Evolutionary conservation across 176 grass and related monocot genomes (phyloP).

Genomic region (Bromus sterilis): DNA sequence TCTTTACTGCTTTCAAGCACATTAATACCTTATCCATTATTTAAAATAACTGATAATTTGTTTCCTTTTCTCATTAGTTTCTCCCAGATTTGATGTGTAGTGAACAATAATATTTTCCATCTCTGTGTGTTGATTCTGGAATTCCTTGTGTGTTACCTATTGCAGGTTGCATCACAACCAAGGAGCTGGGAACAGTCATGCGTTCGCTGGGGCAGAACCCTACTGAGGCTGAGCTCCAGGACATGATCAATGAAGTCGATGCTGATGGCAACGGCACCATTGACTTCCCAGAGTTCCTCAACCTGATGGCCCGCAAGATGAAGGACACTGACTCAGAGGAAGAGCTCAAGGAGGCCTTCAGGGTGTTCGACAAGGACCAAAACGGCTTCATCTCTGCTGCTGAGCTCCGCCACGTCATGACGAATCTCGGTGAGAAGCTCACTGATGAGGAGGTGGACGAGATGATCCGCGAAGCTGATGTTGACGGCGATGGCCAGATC

Average conservation of each 20-base stretch:
- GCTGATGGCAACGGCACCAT: conserved; percentile 88
- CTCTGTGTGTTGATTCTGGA: not conserved
- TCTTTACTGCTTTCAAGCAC: not conserved
- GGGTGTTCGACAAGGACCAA: conserved; percentile 93
- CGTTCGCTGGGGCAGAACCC: conserved; percentile 87
- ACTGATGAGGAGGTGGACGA: conserved; percentile 84
- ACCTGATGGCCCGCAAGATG: conserved; percentile 95
- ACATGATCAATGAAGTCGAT: conserved; percentile 96
- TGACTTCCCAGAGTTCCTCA: conserved; percentile 87
- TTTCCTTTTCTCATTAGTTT: not conserved
- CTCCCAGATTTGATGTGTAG: not conserved
- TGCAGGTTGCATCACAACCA: conserved; percentile 92
- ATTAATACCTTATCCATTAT: not conserved
- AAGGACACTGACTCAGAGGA: conserved; percentile 94
- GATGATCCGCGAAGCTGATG: conserved; percentile 93
- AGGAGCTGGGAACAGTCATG: conserved; percentile 94
- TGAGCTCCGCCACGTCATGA: conserved; percentile 90
- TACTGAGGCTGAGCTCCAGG: conserved; percentile 87
- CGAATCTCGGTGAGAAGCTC: conserved; percentile 85
- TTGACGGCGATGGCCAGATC: conserved; percentile 88
- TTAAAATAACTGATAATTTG: not conserved
- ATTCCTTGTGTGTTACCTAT: not conserved
- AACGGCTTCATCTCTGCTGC: conserved; percentile 90
- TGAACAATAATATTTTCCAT: not conserved
- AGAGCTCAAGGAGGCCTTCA: conserved; percentile 91